Evolutionary conservation across 2,329 filamentous ascomycete species (phyloP).

Genomic region (Botrytis tulipae): DNA sequence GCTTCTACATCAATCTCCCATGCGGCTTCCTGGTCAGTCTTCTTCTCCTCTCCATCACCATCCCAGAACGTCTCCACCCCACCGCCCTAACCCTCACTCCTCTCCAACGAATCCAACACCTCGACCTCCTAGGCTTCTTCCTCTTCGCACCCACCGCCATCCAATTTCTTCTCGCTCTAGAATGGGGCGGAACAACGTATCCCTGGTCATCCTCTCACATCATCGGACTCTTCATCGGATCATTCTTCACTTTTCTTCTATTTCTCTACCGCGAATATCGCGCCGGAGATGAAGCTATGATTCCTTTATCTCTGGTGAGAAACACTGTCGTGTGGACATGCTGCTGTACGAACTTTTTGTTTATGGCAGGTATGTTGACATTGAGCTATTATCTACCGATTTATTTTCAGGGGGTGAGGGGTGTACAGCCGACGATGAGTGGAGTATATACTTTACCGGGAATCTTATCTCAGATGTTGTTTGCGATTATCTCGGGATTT

Average conservation of each 20-base stretch:
- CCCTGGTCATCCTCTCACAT: conserved; percentile 34
- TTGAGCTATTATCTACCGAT: conserved; percentile 29
- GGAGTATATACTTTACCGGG: conserved; percentile 42
- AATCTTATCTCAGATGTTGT: conserved; percentile 36
- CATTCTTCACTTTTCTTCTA: conserved; percentile 30
- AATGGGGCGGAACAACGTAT: conserved; percentile 39
- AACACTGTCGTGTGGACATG: conserved; percentile 27
- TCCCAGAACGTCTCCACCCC: conserved; percentile 29
- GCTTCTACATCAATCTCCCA: conserved; percentile 44
- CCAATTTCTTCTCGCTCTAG: conserved; percentile 40
- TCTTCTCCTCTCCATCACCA: conserved; percentile 41
- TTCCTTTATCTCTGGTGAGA: conserved; percentile 31
- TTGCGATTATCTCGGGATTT: conserved; percentile 12
- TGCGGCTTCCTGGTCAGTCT: conserved; percentile 40
- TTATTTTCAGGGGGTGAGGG: conserved; percentile 47
- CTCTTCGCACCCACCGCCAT: conserved; percentile 39
- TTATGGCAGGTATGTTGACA: conserved; percentile 6
- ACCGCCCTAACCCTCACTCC: background rate
- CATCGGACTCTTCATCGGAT: conserved; percentile 32
- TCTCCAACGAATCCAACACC: conserved; percentile 25
- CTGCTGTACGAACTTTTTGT: conserved; percentile 20
- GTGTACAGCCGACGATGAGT: conserved; percentile 37
- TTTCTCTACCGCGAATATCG: conserved; percentile 28
- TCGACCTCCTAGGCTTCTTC: conserved; percentile 39
- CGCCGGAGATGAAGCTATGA: conserved; percentile 33